phyloP scores from a whole-genome alignment of 2,329 filamentous ascomycete genomes.

The Hansfordia pulvinata region DNA sequence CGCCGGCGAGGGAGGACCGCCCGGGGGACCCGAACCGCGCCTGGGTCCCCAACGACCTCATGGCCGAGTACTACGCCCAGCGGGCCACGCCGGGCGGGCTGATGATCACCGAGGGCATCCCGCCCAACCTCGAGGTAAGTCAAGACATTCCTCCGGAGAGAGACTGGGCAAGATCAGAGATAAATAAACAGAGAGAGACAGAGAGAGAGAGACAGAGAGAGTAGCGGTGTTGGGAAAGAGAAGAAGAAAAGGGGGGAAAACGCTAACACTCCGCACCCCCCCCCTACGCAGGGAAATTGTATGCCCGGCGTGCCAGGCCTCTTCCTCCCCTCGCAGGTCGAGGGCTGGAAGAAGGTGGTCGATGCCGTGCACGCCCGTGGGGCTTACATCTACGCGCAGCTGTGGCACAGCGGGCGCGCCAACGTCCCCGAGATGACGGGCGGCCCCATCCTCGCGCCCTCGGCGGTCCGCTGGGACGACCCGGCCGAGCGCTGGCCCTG shows the following conservation, averaged over 20 bases:
- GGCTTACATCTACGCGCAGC: constrained; percentile 46
- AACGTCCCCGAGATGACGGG: constrained; percentile 23
- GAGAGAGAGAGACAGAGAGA: no score
- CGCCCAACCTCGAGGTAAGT: constrained; percentile 27
- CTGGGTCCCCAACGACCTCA: not conserved
- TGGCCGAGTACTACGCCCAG: constrained; percentile 16
- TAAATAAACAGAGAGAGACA: no score
- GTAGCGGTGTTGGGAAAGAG: no score
- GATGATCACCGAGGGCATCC: constrained; percentile 43
- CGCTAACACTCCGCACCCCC: no score
- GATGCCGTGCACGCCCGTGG: constrained; percentile 50
- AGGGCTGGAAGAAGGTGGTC: constrained; percentile 45
- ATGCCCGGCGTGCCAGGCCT: constrained; percentile 48
- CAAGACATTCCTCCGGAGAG: no score
- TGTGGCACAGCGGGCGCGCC: constrained; percentile 50
- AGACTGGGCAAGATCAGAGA: no score
- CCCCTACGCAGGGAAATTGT: no score
- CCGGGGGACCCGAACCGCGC: not conserved
- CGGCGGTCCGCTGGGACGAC: constrained; percentile 28
- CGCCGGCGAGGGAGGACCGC: constrained; percentile 27
- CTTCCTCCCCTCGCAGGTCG: constrained; percentile 39
- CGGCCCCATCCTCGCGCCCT: constrained; percentile 31
- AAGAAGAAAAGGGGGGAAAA: no score
- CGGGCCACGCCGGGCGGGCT: constrained; percentile 25
- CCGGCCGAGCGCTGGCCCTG: no score